Conservation (phyloP, 768 basidiomycete species). For the Hygrophorus russula region DNA sequence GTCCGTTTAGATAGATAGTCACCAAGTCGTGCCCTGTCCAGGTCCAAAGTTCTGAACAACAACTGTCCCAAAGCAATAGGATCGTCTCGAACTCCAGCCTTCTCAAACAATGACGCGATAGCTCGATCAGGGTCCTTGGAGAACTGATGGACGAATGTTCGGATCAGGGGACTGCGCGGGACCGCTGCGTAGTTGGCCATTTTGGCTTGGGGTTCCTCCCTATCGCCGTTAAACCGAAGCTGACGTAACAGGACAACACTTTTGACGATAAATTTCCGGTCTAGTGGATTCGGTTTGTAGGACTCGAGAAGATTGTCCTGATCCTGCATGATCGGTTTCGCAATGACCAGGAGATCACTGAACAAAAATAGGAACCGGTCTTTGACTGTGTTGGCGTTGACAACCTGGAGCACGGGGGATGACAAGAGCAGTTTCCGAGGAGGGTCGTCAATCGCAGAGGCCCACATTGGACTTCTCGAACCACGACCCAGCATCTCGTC, state of each 20-base stretch:
- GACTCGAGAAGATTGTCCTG: conserved; percentile 51
- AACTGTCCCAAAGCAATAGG: conserved; percentile 64
- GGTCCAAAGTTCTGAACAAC: conserved; percentile 71
- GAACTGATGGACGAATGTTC: conserved; percentile 72
- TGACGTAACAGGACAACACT: conserved; percentile 73
- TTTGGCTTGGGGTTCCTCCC: conserved; percentile 46
- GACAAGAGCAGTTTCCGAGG: conserved; percentile 79
- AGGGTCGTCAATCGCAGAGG: conserved; percentile 68
- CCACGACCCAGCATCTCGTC: conserved; percentile 61
- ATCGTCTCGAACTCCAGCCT: conserved; percentile 51
- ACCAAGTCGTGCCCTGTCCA: conserved; percentile 76
- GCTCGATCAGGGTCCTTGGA: conserved; percentile 71
- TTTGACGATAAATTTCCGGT: conserved; percentile 81
- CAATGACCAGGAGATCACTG: conserved; percentile 86
- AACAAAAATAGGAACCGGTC: conserved; percentile 97
- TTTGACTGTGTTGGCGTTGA: conserved; percentile 88
- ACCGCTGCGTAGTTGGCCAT: conserved; percentile 22
- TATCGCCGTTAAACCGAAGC: conserved; percentile 58
- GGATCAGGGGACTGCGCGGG: conserved; percentile 51
- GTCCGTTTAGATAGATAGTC: conserved; percentile 70
- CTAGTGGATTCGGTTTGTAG: conserved; percentile 43
- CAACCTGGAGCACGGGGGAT: conserved; percentile 86
- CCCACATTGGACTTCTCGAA: conserved; percentile 45
- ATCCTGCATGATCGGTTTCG: conserved; percentile 76
- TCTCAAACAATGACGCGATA: conserved; percentile 56